These are phyloP conservation scores for Mrakia hoshinonis DNA, from an alignment of 768 basidiomycete species.

Conservation along the genomic window DNA sequence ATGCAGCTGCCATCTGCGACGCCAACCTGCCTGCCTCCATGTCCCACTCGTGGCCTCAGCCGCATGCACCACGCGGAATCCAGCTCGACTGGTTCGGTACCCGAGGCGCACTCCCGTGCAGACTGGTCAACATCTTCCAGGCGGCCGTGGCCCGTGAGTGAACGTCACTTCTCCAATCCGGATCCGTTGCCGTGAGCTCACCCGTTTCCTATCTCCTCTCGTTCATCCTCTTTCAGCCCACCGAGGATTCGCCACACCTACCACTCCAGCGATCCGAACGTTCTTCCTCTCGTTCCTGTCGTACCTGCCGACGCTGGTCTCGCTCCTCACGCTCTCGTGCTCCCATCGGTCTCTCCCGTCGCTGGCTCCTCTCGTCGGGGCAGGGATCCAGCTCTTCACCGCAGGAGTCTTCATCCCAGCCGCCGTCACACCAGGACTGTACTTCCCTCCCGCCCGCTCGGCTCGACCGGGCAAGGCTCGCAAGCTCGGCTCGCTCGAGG, in stretches of 20 bases:
- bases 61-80: not conserved
- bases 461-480: not conserved
- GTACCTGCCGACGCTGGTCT: not conserved
- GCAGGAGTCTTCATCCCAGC: not conserved
- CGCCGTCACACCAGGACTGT: not conserved
- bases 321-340: not conserved
- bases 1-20: not conserved
- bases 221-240: not conserved
- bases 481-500: too few relatives aligned
- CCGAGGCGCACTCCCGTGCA: not conserved
- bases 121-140: not conserved
- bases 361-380: too few relatives aligned
- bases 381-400: not conserved
- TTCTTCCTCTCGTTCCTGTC: slow-evolving; percentile 3
- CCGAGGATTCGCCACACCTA: not conserved
- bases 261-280: not conserved
- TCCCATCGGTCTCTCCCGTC: not conserved
- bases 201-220: not conserved
- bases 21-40: not conserved
- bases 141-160: not conserved
- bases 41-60: not conserved
- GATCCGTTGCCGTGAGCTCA: too few relatives aligned
- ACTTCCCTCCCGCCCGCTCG: not conserved
- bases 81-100: not conserved
- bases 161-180: not conserved